Percentiles rank a stretch among this genome's conserved stretches.
phyloP scores from a whole-genome alignment of 2,329 filamentous ascomycete genomes.

The Cercospora sesami region DNA sequence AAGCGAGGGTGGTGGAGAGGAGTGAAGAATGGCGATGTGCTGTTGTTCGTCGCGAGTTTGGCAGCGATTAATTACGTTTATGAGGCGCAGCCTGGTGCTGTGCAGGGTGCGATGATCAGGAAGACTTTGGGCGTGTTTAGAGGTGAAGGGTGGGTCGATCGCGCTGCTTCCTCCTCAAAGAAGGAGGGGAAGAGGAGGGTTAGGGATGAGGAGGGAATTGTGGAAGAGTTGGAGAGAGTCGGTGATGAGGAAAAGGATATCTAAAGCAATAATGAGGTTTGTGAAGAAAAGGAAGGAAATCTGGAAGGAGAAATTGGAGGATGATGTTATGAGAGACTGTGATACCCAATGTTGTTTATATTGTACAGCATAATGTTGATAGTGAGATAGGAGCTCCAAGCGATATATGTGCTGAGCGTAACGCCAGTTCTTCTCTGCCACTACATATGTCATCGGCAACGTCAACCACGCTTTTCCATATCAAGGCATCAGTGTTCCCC shows the following conservation, averaged over 20 bases:
- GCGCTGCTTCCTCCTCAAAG: slow-evolving; percentile 34
- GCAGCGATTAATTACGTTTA: slow-evolving; percentile 76
- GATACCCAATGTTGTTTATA: slow-evolving; percentile 5
- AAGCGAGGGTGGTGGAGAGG: slow-evolving; percentile 88
- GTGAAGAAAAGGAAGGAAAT: neutral
- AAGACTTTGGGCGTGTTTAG: slow-evolving; percentile 73
- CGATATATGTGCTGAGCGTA: neutral
- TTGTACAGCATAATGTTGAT: slow-evolving; percentile 1
- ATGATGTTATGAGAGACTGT: neutral
- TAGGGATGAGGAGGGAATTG: slow-evolving; percentile 22
- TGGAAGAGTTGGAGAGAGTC: slow-evolving; percentile 14
- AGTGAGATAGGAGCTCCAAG: neutral
- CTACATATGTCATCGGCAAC: too few species aligned
- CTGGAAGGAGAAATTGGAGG: neutral
- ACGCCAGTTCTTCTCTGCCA: neutral
- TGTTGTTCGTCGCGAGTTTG: slow-evolving; percentile 77
- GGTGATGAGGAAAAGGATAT: slow-evolving; percentile 8
- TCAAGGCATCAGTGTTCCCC: neutral
- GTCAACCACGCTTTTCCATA: neutral
- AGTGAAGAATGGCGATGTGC: slow-evolving; percentile 77
- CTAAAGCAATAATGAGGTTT: neutral
- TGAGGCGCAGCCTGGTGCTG: slow-evolving; percentile 67
- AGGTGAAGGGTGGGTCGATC: slow-evolving; percentile 74
- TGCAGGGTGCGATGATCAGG: slow-evolving; percentile 66
- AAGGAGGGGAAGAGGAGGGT: slow-evolving; percentile 20